These are phyloP conservation scores for Zea luxurians DNA, from an alignment of 176 grass and related monocot species.

Conservation along the genomic window DNA sequence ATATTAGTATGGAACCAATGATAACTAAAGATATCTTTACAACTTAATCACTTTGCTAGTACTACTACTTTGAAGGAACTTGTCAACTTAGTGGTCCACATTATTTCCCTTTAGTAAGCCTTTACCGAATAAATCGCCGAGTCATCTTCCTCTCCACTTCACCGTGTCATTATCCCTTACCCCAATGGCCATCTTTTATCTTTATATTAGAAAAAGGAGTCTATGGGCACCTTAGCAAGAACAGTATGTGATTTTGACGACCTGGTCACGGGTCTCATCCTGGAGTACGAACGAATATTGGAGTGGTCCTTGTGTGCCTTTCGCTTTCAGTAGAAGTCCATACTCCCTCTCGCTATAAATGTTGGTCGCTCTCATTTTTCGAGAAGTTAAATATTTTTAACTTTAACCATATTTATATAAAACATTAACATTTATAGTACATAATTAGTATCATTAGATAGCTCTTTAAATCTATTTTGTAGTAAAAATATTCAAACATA, in stretches of 20 bases:
- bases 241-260: background rate
- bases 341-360: too few species aligned
- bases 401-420: too few species aligned
- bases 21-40: background rate
- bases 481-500: too few species aligned
- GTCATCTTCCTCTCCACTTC: constrained; percentile 27
- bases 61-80: background rate
- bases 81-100: background rate
- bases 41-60: background rate
- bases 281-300: background rate
- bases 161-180: constrained; percentile 7
- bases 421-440: too few species aligned
- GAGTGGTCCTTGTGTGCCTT: background rate
- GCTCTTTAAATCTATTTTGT: too few species aligned
- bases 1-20: background rate
- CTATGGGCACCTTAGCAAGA: constrained; percentile 10
- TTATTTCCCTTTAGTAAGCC: background rate
- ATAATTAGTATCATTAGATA: too few species aligned
- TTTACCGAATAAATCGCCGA: background rate
- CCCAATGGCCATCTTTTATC: background rate
- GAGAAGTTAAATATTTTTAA: too few species aligned
- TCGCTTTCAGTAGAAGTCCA: too few species aligned
- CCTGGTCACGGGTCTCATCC: background rate
- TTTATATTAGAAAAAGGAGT: background rate
- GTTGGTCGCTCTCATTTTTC: too few species aligned